phyloP scores from a whole-genome alignment of 2,329 filamentous ascomycete genomes.

The Clarireedia monteithiana region DNA sequence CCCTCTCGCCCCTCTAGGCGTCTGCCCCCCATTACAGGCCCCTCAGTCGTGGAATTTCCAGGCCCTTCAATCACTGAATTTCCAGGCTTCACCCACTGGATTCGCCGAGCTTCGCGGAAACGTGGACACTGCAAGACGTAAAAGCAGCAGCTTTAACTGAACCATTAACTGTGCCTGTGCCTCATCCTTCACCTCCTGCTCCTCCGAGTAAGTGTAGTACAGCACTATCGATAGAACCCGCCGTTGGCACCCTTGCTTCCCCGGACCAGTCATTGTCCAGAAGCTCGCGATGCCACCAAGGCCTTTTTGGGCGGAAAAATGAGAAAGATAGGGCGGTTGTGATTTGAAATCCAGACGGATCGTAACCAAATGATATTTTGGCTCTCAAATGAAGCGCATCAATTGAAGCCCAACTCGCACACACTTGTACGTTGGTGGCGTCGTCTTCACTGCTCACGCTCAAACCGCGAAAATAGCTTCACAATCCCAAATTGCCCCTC shows the following conservation, averaged over 20 bases:
- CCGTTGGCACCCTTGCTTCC: constrained; percentile 5
- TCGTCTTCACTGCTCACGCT: background rate
- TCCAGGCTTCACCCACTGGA: constrained; percentile 1
- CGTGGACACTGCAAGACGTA: background rate
- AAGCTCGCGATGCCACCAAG: background rate
- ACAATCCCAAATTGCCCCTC: background rate
- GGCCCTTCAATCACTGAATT: background rate
- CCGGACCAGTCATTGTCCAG: constrained; percentile 4
- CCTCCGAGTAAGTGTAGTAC: background rate
- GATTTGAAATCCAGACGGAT: background rate
- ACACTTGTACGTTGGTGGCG: background rate
- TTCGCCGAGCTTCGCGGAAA: background rate
- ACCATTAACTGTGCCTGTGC: background rate
- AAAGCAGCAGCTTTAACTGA: background rate
- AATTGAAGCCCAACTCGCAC: background rate
- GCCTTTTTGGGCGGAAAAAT: background rate
- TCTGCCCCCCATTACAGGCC: background rate
- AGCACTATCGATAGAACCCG: background rate
- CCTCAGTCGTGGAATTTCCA: background rate
- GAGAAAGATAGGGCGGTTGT: background rate
- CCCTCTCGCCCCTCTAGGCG: background rate
- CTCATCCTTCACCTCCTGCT: background rate
- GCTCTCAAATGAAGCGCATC: background rate
- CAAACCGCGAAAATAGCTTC: background rate
- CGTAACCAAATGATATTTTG: background rate